Evolutionary conservation across 768 basidiomycete genomes (phyloP).

Genomic region (Suillus subaureus): DNA sequence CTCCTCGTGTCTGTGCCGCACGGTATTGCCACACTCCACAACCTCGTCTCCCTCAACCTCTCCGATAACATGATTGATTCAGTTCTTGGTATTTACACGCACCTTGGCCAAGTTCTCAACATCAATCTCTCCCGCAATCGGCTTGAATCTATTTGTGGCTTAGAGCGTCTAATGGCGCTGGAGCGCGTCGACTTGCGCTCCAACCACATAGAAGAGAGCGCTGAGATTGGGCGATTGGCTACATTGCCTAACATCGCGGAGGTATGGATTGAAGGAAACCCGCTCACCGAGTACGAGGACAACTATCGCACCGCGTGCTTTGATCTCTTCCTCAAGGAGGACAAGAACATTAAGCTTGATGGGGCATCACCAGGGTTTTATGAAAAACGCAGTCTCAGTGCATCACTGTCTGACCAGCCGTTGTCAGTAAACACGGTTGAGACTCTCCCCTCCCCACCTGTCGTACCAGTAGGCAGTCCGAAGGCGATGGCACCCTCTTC

Average conservation of each 20-base stretch:
- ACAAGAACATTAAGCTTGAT: constrained; percentile 77
- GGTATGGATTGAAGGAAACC: constrained; percentile 86
- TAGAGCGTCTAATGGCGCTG: constrained; percentile 85
- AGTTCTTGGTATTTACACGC: constrained; percentile 82
- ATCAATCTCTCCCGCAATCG: constrained; percentile 87
- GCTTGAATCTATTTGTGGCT: constrained; percentile 91
- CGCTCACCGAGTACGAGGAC: constrained; percentile 68
- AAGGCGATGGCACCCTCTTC: constrained; percentile 15
- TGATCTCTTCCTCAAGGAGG: constrained; percentile 82
- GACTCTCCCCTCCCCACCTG: constrained; percentile 57
- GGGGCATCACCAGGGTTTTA: constrained; percentile 69
- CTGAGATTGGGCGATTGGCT: constrained; percentile 83
- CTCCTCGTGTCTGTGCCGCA: constrained; percentile 50
- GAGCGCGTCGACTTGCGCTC: constrained; percentile 82
- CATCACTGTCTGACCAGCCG: constrained; percentile 53
- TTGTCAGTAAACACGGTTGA: constrained; percentile 49
- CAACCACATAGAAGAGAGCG: constrained; percentile 80
- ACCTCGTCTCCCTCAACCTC: constrained; percentile 91
- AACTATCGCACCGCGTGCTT: constrained; percentile 80
- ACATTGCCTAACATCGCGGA: constrained; percentile 77
- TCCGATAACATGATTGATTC: constrained; percentile 98
- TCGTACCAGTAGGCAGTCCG: constrained; percentile 55
- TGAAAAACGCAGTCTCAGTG: constrained; percentile 63
- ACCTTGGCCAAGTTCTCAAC: constrained; percentile 73
- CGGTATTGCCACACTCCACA: constrained; percentile 71